Percentiles rank a stretch among this genome's conserved stretches.
phyloP scores from a whole-genome alignment of 2,329 filamentous ascomycete genomes.

The Apiospora aurea region DNA sequence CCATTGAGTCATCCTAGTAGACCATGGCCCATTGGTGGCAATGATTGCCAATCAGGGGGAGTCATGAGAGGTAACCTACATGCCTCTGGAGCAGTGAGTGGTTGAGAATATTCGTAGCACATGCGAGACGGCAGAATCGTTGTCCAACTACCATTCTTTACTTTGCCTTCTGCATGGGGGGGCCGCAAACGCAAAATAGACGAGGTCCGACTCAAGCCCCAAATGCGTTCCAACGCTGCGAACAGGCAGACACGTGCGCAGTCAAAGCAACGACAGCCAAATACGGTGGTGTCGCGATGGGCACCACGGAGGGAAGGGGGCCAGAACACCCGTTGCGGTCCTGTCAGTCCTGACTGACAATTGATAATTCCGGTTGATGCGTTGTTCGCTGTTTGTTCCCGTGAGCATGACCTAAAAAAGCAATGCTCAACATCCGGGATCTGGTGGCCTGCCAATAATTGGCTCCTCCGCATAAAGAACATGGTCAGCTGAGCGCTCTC shows the following conservation, averaged over 20 bases:
- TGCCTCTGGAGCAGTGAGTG: background rate
- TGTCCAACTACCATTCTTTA: background rate
- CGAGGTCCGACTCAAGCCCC: background rate
- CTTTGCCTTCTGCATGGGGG: background rate
- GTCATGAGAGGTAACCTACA: background rate
- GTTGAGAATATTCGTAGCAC: conserved; percentile 5
- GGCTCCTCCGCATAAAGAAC: conserved; percentile 34
- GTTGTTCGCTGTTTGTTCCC: conserved; percentile 28
- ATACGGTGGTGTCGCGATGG: background rate
- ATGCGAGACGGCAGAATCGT: background rate
- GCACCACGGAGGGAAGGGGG: background rate
- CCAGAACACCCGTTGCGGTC: background rate
- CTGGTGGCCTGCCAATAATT: conserved; percentile 19
- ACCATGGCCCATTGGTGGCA: background rate
- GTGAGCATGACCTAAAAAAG: conserved; percentile 27
- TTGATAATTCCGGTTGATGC: conserved; percentile 22
- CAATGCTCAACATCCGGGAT: conserved; percentile 20
- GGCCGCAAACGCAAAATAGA: background rate
- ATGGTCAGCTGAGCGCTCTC: conserved; percentile 38
- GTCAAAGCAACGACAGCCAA: background rate
- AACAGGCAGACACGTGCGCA: conserved; percentile 14
- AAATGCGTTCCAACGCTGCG: background rate
- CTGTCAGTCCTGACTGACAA: conserved; percentile 20
- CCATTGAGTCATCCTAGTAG: conserved; percentile 1
- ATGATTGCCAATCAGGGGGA: background rate